Evolutionary conservation across 164 flowering plant genomes (phyloP), one percentile per base, ranked within the genome.

Genomic region (Umbilicus rupestris): DNA sequence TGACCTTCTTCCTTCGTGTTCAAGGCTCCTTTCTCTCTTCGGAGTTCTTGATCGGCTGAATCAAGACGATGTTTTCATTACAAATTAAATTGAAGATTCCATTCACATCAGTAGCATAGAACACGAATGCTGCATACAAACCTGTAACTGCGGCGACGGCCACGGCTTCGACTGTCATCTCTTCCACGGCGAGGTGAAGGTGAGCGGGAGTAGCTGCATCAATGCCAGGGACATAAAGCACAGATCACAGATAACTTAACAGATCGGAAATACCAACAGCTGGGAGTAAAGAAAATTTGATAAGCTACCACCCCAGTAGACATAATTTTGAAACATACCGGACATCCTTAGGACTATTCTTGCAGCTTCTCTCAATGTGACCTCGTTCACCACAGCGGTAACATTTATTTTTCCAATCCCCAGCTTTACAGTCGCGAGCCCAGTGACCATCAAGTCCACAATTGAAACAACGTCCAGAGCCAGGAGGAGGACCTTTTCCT

Each of bases 351-450:
- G 98, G 98, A 78, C 98, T 92, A 72, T 90, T 87, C 70, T 84
- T 81, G 73, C 98, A 92, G 62, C 87, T 85, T 60, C 90, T 84
- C 73, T 90, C 96, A 22, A 88, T 87, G 64, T 92, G 96, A 22
- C 95, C 96, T 59, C 93, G 73, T 69, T 88, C 90, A 0, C 98
- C 98, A 75, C 96, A 92, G 44, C 96, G 96, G 55, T 92, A 90
- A 68, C 98, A 93, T 77, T 87, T 90, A 73, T 93, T 93, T 77
- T 93, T 93, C 98, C 97, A 93, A 75, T 93, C 98, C 17, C 98
- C 97, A 64, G 98, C 96, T 75, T 87, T 93, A 81, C 98, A 93
- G 71, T 93, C 98, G 33, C 98, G 83, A 28, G 98, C 98, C 98
- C 98, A 92, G 62, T 92, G 98, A 7, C 98, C 98, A 76, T 92